Evolutionary conservation across 306 rosid genomes (phyloP), one percentile per base, ranked within the genome.

Genomic region (Begonia masoniana): DNA sequence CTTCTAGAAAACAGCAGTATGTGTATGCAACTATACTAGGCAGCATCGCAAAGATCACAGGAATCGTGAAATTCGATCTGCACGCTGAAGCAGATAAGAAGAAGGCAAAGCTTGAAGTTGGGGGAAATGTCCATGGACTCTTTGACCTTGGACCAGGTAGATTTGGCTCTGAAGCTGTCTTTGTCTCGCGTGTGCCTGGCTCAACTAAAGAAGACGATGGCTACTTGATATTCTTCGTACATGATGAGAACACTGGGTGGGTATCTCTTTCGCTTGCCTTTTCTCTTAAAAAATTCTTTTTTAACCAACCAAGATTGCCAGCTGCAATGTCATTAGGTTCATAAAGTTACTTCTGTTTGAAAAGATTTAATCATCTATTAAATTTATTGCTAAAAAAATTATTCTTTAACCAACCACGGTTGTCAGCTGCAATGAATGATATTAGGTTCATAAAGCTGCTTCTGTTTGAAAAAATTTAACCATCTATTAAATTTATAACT

Each of bases 181-280:
- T 68, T 78, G 91, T 85, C 54, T 95, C 95, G 1, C 75, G 81
- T 9, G 61, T 72, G 41, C 84, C 92, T 10, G 94, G 88, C 41
- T 63, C 60, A 11, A 36, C 96, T n/a, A 79, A 75, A 76, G 96
- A 91, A 85, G 97, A 91, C 68, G 95, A 85, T 70, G 97, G 97
- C 70, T 85, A 78, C 79, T 73, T 85, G 58, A 81, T 91, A 57
- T 67, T 75, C 65, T 91, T 82, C 60, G 92, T 78, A n/a, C 94
- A 91, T 12, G 85, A 83, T 10, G 97, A 91, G 77, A 83, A 71
- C 48, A 63, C 76, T 0, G 80, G 94, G 39, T 31, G 7, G 9
- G 96, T 91, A 85, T 15, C 39, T 31, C 24, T 21, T 21, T 21
- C 3, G 4, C 24, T 21, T 21, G 4, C 3, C 24, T 21, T 21